phyloP scores from a whole-genome alignment of 176 grass and related monocot species.

The Ensete ventricosum region DNA sequence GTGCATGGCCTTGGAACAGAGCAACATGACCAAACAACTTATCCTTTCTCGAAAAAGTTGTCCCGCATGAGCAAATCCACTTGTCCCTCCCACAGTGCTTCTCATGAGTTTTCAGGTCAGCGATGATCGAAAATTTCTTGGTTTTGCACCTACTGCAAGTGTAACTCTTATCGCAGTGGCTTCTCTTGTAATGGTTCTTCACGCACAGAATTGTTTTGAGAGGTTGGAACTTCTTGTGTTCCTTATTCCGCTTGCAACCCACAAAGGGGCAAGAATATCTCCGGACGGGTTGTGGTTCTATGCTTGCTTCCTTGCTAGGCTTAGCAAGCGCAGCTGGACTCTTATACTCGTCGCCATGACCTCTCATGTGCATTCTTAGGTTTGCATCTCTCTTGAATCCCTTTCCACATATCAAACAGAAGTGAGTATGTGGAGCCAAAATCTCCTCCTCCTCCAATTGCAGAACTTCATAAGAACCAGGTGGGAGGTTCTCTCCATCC shows the following conservation, averaged over 20 bases:
- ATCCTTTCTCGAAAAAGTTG: slow-evolving; percentile 16
- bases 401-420: slow-evolving; percentile 12
- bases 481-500: slow-evolving; percentile 7
- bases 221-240: slow-evolving; percentile 19
- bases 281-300: slow-evolving; percentile 3
- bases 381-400: slow-evolving; percentile 20
- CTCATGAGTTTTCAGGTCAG: slow-evolving; percentile 19
- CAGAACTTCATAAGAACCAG: slow-evolving; percentile 14
- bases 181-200: slow-evolving; percentile 21
- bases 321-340: slow-evolving; percentile 15
- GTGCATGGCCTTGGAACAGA: slow-evolving; percentile 11
- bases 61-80: slow-evolving; percentile 13
- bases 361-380: slow-evolving; percentile 19
- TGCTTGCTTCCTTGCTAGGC: background rate
- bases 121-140: slow-evolving; percentile 13
- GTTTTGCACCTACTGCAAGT: slow-evolving; percentile 10
- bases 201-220: slow-evolving; percentile 7
- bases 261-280: slow-evolving; percentile 17
- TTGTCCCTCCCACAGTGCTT: slow-evolving; percentile 9
- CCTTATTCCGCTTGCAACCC: slow-evolving; percentile 9
- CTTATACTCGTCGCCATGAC: slow-evolving; percentile 13
- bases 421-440: slow-evolving; percentile 16
- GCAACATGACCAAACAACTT: slow-evolving; percentile 18
- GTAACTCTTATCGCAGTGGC: slow-evolving; percentile 12
- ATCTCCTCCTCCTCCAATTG: slow-evolving; percentile 12